These are phyloP conservation scores for Incumbomyces lentus DNA, from an alignment of 2,329 filamentous ascomycete species.

Conservation along the genomic window DNA sequence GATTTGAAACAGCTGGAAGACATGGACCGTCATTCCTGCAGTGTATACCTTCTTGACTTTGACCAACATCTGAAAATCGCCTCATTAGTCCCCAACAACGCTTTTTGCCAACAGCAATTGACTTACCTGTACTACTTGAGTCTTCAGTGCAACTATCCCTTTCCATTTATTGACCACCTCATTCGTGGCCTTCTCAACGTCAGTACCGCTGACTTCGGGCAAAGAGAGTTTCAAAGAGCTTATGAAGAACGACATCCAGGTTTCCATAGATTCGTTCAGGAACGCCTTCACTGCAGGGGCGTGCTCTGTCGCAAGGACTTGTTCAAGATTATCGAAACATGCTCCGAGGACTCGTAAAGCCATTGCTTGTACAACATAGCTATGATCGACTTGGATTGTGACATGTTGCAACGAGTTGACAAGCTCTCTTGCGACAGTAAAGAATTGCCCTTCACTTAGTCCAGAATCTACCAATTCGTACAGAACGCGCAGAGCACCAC, in stretches of 20 bases:
- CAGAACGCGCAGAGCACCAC: slow-evolving; percentile 81
- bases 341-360: slow-evolving; percentile 82
- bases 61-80: slow-evolving; percentile 57
- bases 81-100: slow-evolving; percentile 13
- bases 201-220: slow-evolving; percentile 43
- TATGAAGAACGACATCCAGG: slow-evolving; percentile 86
- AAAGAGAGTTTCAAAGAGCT: slow-evolving; percentile 64
- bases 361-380: slow-evolving; percentile 66
- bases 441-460: slow-evolving; percentile 90
- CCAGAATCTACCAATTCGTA: slow-evolving; percentile 86
- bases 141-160: slow-evolving; percentile 72
- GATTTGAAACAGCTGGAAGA: slow-evolving; percentile 68
- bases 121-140: slow-evolving; percentile 72
- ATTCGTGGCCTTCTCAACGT: slow-evolving; percentile 27
- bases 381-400: slow-evolving; percentile 63
- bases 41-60: slow-evolving; percentile 80
- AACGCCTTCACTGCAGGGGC: slow-evolving; percentile 77
- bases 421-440: slow-evolving; percentile 74
- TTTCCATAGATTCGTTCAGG: slow-evolving; percentile 70
- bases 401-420: slow-evolving; percentile 75
- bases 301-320: slow-evolving; percentile 81
- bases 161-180: slow-evolving; percentile 50
- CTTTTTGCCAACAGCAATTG: background rate
- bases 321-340: slow-evolving; percentile 91
- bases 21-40: slow-evolving; percentile 70